Evolutionary conservation across 352 stramenopile species (phyloP), one percentile per base, ranked within the genome.

Genomic region (Phytophthora boehmeriae): DNA sequence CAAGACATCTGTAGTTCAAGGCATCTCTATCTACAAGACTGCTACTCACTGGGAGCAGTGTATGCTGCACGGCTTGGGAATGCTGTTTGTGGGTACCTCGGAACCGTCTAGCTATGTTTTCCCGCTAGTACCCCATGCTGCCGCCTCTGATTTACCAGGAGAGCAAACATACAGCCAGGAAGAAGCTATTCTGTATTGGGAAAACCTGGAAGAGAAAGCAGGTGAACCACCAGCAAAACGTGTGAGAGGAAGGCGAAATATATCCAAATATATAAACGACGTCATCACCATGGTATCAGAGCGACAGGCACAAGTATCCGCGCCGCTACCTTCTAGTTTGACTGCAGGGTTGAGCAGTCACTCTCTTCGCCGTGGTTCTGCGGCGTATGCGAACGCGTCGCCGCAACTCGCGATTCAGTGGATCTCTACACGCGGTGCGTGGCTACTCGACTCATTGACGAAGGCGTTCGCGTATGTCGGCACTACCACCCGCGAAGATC

Each of bases 1-100:
- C n/a, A n/a, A n/a, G n/a, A n/a, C n/a, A n/a, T n/a, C n/a, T 22
- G 52, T 59, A 1, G 52, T 52, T 34, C 52, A 59, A 52, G 27
- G 52, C 10, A 19, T 59, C 4, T 59, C 51, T 6, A 59, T 50
- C 16, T 59, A 19, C 52, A 51, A 59, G 27, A 16, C 35, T n/a
- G 50, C 25, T 0, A 35, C 22, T 16, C 35, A 25, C 5, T 58
- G 36, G 36, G 36, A 58, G 35, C 50, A 58, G 36, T 58, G 50
- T 23, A 39, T 49, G 50, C 35, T 48, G 6, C 22, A 58, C 48
- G 35, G 36, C 2, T 38, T 58, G 13, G 27, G 45, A 1, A 38
- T 53, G 45, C 1, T 53, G 2, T 53, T 53, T 9, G 45, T 38
- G 11, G 25, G 9, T 1, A 11, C 45, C 5, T 54, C 47, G 1